phyloP scores from a whole-genome alignment of 2,329 filamentous ascomycete genomes.

The Orbilia blumenaviensis region DNA sequence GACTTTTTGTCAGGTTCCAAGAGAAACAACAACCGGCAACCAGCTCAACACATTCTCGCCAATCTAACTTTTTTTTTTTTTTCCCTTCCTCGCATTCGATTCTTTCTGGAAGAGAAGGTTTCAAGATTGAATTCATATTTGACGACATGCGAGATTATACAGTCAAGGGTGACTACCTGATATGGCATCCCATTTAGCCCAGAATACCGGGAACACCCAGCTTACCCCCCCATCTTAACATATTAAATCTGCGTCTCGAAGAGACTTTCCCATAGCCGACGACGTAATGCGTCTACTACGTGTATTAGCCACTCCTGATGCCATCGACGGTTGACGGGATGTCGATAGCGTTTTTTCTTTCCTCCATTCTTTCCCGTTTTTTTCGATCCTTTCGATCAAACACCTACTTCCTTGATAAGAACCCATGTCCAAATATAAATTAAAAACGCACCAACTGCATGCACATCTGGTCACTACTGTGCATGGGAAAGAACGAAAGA shows the following conservation, averaged over 20 bases:
- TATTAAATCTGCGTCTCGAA: neutral
- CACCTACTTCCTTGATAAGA: constrained; percentile 32
- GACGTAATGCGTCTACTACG: constrained; percentile 1
- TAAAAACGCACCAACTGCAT: constrained; percentile 37
- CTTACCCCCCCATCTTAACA: no score
- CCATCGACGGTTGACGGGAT: constrained; percentile 3
- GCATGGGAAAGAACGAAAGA: neutral
- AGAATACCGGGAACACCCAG: neutral
- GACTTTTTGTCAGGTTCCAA: neutral
- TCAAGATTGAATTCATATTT: neutral
- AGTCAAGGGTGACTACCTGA: neutral
- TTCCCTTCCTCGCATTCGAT: neutral
- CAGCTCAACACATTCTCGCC: neutral
- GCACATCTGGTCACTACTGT: neutral
- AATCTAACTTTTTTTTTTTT: neutral
- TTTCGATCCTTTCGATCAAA: constrained; percentile 31
- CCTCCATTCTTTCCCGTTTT: no score
- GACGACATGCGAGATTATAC: neutral
- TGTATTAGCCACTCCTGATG: neutral
- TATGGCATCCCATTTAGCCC: neutral
- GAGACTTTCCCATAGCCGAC: neutral
- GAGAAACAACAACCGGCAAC: constrained; percentile 17
- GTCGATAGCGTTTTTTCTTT: neutral
- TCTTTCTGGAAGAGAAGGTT: neutral
- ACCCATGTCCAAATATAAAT: constrained; percentile 34